phyloP scores from a whole-genome alignment of 495 filamentous ascomycete species.

The Staphylotrichum longicolle region DNA sequence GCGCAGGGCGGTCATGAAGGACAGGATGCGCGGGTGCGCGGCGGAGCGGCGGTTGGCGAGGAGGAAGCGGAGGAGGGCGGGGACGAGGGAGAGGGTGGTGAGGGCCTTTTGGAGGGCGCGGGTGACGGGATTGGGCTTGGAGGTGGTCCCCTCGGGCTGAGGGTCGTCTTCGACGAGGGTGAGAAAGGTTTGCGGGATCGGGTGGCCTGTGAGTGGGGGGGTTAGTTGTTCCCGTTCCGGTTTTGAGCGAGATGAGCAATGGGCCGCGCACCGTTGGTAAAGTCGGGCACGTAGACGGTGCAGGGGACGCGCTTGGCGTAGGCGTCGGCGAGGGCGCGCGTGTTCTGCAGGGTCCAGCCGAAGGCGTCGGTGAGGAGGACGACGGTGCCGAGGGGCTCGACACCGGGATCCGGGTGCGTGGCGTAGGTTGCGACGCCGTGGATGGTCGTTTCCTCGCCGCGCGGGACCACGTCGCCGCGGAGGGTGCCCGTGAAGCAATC shows the following conservation, averaged over 20 bases:
- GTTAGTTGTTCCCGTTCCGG: too few species aligned
- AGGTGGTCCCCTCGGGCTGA: background rate
- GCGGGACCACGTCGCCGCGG: slow-evolving; percentile 29
- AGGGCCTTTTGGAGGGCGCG: slow-evolving; percentile 2
- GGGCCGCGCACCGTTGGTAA: slow-evolving; percentile 51
- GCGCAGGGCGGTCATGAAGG: slow-evolving; percentile 50
- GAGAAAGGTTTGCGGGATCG: slow-evolving; percentile 25
- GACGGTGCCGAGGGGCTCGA: slow-evolving; percentile 45
- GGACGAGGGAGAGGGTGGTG: slow-evolving; percentile 12
- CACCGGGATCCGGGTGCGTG: slow-evolving; percentile 34
- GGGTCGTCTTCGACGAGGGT: slow-evolving; percentile 15
- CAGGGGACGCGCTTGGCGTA: slow-evolving; percentile 50
- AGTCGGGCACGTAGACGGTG: slow-evolving; percentile 57
- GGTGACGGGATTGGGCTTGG: background rate
- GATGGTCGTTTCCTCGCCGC: slow-evolving; percentile 35
- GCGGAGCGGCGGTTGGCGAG: slow-evolving; percentile 35
- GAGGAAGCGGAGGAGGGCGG: slow-evolving; percentile 38
- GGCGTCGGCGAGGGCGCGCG: slow-evolving; percentile 51
- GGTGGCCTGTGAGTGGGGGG: slow-evolving; percentile 13
- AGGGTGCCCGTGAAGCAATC: slow-evolving; percentile 37
- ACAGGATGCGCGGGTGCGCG: slow-evolving; percentile 43
- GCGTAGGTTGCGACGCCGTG: slow-evolving; percentile 55
- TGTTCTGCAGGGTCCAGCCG: slow-evolving; percentile 57
- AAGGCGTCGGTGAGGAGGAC: slow-evolving; percentile 58
- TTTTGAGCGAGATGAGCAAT: too few species aligned